phyloP scores from a whole-genome alignment of 2,329 filamentous ascomycete species.

The Didymella pinodella region DNA sequence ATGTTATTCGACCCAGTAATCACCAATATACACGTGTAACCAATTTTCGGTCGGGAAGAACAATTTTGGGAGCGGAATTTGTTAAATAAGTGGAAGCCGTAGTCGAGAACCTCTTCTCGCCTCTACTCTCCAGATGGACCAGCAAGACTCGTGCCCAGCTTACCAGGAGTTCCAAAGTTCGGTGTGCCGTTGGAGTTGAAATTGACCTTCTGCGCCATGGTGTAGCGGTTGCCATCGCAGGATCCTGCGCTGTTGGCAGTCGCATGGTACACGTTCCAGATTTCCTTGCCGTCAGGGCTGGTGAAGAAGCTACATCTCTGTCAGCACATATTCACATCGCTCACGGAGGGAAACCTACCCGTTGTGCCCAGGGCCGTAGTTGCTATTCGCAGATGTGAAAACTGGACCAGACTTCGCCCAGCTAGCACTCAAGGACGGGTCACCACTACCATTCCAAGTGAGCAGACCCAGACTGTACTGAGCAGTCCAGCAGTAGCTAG shows the following conservation, averaged over 20 bases:
- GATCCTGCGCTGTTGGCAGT: constrained; percentile 59
- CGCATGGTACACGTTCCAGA: constrained; percentile 66
- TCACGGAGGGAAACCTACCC: constrained; percentile 36
- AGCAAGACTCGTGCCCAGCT: constrained; percentile 40
- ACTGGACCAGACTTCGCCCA: constrained; percentile 65
- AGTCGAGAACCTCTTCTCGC: constrained; percentile 32
- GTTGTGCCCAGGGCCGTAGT: constrained; percentile 66
- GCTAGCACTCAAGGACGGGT: constrained; percentile 55
- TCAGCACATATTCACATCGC: not conserved
- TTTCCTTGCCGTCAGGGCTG: constrained; percentile 63
- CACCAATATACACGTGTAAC: too few relatives aligned
- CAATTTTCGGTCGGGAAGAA: too few relatives aligned
- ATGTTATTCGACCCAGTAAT: too few relatives aligned
- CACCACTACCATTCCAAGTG: constrained; percentile 60
- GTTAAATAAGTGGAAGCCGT: too few relatives aligned
- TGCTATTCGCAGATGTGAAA: constrained; percentile 63
- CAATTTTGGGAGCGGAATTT: too few relatives aligned
- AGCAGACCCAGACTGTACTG: constrained; percentile 64
- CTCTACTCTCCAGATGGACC: constrained; percentile 50
- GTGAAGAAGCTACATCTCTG: constrained; percentile 59
- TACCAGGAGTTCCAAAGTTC: constrained; percentile 56
- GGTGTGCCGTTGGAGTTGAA: constrained; percentile 61
- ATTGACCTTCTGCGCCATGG: constrained; percentile 61
- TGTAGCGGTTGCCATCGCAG: constrained; percentile 63
- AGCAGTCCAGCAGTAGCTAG: constrained; percentile 65